These are phyloP conservation scores for Haplosporangium sp. DNA, from an alignment of 371 early-diverging fungal species.

Conservation along the genomic window DNA sequence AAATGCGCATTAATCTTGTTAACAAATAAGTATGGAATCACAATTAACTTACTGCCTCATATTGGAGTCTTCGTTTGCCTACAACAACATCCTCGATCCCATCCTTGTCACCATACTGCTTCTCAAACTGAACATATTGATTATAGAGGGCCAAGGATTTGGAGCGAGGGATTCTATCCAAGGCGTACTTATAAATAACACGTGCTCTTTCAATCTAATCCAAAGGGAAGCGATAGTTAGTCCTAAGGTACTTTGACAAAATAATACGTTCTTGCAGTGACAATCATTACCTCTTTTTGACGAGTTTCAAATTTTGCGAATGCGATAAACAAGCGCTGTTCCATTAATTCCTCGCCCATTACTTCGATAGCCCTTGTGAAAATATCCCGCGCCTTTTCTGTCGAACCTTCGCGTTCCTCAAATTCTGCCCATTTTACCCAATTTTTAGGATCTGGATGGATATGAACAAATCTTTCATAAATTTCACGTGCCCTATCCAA, in stretches of 20 bases:
- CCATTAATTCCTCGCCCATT: constrained; percentile 89
- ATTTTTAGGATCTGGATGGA: constrained; percentile 94
- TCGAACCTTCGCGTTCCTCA: constrained; percentile 85
- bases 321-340: constrained; percentile 90
- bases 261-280: too few relatives aligned
- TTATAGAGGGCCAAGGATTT: constrained; percentile 90
- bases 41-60: constrained; percentile 75
- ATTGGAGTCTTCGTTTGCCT: constrained; percentile 88
- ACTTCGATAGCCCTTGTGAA: constrained; percentile 90
- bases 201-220: constrained; percentile 89
- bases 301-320: constrained; percentile 97
- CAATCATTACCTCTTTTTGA: constrained; percentile 75
- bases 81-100: constrained; percentile 93
- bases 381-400: constrained; percentile 85
- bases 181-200: constrained; percentile 94
- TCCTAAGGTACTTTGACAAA: too few relatives aligned
- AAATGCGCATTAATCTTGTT: too few relatives aligned
- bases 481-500: constrained; percentile 84
- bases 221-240: background rate
- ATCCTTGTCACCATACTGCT: constrained; percentile 90
- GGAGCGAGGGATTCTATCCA: constrained; percentile 87
- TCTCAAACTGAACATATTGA: constrained; percentile 95
- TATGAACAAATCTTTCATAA: constrained; percentile 87
- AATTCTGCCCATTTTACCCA: constrained; percentile 97
- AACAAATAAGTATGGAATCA: background rate